Evolutionary conservation across 1,284 basidiomycete species (phyloP).

Genomic region (Porodaedalea pini): DNA sequence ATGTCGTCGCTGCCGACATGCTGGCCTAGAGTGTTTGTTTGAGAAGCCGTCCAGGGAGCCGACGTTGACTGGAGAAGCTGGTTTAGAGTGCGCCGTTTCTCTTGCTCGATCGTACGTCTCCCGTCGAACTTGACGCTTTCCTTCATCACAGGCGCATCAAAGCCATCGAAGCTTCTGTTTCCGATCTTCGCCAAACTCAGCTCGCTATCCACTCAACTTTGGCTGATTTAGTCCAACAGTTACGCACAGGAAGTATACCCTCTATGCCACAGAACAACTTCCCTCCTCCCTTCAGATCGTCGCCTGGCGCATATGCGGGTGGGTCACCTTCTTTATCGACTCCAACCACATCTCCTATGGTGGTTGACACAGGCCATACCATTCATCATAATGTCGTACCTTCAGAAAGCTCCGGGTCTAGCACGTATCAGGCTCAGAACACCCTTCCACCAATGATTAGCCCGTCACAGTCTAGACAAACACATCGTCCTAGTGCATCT

Average conservation of each 20-base stretch:
- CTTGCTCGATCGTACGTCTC: conserved; percentile 6
- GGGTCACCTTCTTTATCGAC: conserved; percentile 19
- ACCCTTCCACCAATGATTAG: conserved; percentile 18
- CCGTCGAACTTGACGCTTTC: conserved; percentile 21
- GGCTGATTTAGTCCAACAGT: conserved; percentile 69
- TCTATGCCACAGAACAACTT: conserved; percentile 23
- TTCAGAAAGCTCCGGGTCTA: conserved; percentile 10
- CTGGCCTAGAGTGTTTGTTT: conserved; percentile 82
- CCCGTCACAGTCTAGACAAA: conserved; percentile 15
- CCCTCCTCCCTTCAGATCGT: conserved; percentile 15
- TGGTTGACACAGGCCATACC: conserved; percentile 9
- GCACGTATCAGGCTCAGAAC: conserved; percentile 14
- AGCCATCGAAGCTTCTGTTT: conserved; percentile 78
- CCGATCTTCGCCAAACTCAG: conserved; percentile 69
- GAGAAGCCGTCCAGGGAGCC: conserved; percentile 85
- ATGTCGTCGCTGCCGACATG: conserved; percentile 83
- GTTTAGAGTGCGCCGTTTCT: conserved; percentile 67
- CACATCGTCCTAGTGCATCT: conserved; percentile 10
- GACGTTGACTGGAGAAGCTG: conserved; percentile 80
- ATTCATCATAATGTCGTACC: conserved; percentile 1
- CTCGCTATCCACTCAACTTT: conserved; percentile 70
- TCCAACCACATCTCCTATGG: conserved; percentile 16
- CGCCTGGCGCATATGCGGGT: conserved; percentile 14
- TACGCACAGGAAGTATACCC: conserved; percentile 46
- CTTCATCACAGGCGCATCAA: conserved; percentile 67